Conservation (phyloP, 1,284 basidiomycete species). For the Melampsora medusae region DNA sequence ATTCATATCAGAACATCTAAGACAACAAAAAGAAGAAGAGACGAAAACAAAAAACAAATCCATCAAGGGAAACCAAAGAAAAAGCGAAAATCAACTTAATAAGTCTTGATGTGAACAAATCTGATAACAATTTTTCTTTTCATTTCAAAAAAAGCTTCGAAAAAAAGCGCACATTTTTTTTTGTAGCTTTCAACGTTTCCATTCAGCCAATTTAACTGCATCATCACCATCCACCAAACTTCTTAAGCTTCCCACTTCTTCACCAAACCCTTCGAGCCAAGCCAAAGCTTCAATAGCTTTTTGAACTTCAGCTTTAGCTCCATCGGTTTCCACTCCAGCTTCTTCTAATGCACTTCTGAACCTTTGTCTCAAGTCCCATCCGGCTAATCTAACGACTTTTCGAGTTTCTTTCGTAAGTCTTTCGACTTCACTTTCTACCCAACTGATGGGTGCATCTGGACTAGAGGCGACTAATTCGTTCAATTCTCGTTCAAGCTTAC, state of each 20-base stretch:
- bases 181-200: not conserved
- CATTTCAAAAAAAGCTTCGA: too few relatives aligned
- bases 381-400: slow-evolving; percentile 88
- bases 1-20: too few relatives aligned
- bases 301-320: not conserved
- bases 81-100: too few relatives aligned
- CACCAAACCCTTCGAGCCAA: not conserved
- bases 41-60: too few relatives aligned
- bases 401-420: slow-evolving; percentile 81
- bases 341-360: slow-evolving; percentile 80
- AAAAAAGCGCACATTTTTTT: not conserved
- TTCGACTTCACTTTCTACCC: slow-evolving; percentile 68
- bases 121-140: too few relatives aligned
- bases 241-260: slow-evolving; percentile 7
- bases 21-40: too few relatives aligned
- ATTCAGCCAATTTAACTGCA: not conserved
- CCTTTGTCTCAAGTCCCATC: slow-evolving; percentile 82
- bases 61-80: too few relatives aligned
- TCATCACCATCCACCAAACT: not conserved
- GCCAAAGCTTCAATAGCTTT: slow-evolving; percentile 9
- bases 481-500: slow-evolving; percentile 58
- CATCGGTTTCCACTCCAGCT: slow-evolving; percentile 46
- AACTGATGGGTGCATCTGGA: slow-evolving; percentile 57
- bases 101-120: too few relatives aligned
- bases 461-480: slow-evolving; percentile 52